Percentiles rank a stretch among this genome's conserved stretches.
Evolutionary conservation across 371 early-diverging fungal genomes (phyloP).

Genomic region (Blakeslea trispora): DNA sequence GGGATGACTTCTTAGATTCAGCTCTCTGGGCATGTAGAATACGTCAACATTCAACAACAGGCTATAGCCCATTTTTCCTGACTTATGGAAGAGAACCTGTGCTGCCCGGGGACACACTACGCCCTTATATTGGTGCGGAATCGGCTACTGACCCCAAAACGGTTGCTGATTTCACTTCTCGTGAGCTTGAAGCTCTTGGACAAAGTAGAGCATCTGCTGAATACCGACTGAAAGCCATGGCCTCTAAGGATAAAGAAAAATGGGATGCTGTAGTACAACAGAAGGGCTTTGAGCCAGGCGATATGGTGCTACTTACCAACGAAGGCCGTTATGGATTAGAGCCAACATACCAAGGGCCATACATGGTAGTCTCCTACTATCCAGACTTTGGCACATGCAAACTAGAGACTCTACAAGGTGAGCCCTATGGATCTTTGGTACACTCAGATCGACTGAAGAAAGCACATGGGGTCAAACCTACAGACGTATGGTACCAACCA

Average conservation of each 20-base stretch:
- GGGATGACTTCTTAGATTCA: slow-evolving; percentile 24
- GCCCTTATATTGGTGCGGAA: background rate
- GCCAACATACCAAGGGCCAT: slow-evolving; percentile 1
- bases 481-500: slow-evolving; percentile 2
- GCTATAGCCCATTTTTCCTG: slow-evolving; percentile 9
- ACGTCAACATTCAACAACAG: slow-evolving; percentile 9
- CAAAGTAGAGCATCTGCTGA: too few species aligned
- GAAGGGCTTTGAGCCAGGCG: slow-evolving; percentile 6
- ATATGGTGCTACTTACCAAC: background rate
- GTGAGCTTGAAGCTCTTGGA: background rate
- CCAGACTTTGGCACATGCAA: background rate
- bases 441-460: slow-evolving; percentile 4
- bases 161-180: background rate
- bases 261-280: slow-evolving; percentile 4
- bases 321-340: slow-evolving; percentile 7
- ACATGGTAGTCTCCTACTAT: background rate
- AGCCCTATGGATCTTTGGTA: slow-evolving; percentile 1
- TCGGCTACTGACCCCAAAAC: background rate
- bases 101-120: slow-evolving; percentile 8
- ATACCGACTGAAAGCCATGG: background rate
- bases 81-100: slow-evolving; percentile 17
- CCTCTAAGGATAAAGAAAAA: slow-evolving; percentile 1
- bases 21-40: slow-evolving; percentile 12
- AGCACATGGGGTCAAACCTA: background rate
- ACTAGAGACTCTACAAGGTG: too few species aligned